A percentile compares a stretch with the other conserved stretches of the same genome.
Evolutionary conservation across 2,329 filamentous ascomycete genomes (phyloP).

Genomic region (Aspergillus proliferans): DNA sequence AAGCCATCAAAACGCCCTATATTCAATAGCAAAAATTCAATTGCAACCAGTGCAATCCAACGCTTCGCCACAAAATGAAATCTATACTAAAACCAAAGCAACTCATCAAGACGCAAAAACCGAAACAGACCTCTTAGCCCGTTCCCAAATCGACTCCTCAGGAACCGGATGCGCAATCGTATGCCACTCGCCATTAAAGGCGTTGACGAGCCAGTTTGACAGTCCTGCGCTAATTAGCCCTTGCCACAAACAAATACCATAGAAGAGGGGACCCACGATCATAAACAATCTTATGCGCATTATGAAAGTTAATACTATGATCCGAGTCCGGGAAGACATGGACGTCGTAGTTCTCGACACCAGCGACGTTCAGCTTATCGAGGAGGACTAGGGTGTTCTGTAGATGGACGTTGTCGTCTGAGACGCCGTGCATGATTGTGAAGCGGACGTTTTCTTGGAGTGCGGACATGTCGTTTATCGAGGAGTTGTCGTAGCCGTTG

Average conservation of each 20-base stretch:
- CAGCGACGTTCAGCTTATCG: slow-evolving; percentile 74
- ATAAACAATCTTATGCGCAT: slow-evolving; percentile 84
- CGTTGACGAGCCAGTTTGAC: slow-evolving; percentile 85
- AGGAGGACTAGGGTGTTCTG: slow-evolving; percentile 86
- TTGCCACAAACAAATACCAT: too few relatives aligned
- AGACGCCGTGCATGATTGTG: slow-evolving; percentile 91
- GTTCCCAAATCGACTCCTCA: slow-evolving; percentile 22
- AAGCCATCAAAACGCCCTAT: too few relatives aligned
- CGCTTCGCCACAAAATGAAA: too few relatives aligned
- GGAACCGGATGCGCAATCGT: slow-evolving; percentile 50
- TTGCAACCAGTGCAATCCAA: too few relatives aligned
- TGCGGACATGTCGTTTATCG: slow-evolving; percentile 67
- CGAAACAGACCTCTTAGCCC: slow-evolving; percentile 12
- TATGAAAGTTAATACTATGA: slow-evolving; percentile 91
- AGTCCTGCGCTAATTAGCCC: slow-evolving; percentile 17
- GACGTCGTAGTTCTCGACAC: slow-evolving; percentile 89
- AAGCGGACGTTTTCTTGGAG: slow-evolving; percentile 75
- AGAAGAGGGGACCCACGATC: slow-evolving; percentile 60
- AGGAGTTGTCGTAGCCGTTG: slow-evolving; percentile 67
- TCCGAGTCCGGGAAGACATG: slow-evolving; percentile 96
- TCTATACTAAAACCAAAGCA: not conserved
- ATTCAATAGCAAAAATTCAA: too few relatives aligned
- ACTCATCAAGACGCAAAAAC: not conserved
- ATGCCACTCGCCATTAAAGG: slow-evolving; percentile 95
- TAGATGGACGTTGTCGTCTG: slow-evolving; percentile 95